Base-by-base conservation (phyloP, 305 asterid genomes). In the Fraxinus dipetala region DNA sequence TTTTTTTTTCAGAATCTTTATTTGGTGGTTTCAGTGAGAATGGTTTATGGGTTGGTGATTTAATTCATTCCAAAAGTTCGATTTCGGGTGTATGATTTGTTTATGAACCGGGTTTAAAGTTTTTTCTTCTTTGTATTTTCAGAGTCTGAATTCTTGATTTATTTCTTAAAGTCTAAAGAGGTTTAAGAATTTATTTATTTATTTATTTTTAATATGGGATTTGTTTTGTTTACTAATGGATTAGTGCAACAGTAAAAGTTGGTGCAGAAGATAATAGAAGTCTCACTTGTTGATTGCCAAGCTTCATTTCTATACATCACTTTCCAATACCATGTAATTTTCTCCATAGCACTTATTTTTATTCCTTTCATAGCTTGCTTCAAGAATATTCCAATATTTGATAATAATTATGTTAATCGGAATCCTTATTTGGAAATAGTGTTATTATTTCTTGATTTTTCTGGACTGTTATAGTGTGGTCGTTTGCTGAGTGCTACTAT, bases 281-380 rank as follows among this genome's bases (percentile, higher is more conserved):
- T 81, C 87, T 79, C 81, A 31, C 83, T 89, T 77, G 88, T 85
- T 91, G 83, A 89, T 92, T 93, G 97, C 94, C 96, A 83, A 93
- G 94, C 91, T 92, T 92, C 88, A 82, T 89, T 87, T 87, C 96
- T 82, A 90, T 80, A 69, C 87, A 35, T 87, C 92, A 72, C 81
- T 79, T 86, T 84, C 91, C 69, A 91, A 86, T 89, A 83, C 90
- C 87, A 95, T 95, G 98, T 93, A 91, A 85, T 30, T 77, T 34
- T 83, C 80, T 76, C 18, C 76, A 48, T 16, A 4, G 22, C 61
- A 30, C 63, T 79, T 20, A 9, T 4, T 32, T 38, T 67, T 67
- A 0, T 31, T 28, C 5, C 74, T 67, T 67, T 11, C 36, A 10
- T 28, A 0, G 4, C 35, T 30, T 67, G 20, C 36, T 67, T 28